Evolutionary conservation across 768 basidiomycete species (phyloP), one percentile per base, ranked within the genome.

Genomic region (Boletellus ananas): DNA sequence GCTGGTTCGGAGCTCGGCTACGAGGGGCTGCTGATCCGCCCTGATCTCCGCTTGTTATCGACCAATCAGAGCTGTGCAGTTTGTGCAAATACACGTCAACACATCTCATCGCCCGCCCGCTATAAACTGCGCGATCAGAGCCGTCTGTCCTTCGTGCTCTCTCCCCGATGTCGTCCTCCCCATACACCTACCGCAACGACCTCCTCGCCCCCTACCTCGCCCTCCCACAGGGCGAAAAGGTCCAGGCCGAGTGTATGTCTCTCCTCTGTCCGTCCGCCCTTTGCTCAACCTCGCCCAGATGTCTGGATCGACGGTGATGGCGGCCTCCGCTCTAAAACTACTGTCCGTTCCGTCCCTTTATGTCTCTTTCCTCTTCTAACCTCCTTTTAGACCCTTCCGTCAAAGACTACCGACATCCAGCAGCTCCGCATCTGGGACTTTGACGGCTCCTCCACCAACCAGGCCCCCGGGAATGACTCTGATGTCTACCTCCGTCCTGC

Each of bases 391-490:
- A 97, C 95, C 56, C 82, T 94, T 66, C 72, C 78, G 72, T 85
- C 90, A 72, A 84, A 87, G 68, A 83, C 94, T 63, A 87, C 84
- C 55, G 86, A 90, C 69, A 85, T 99, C 61, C 83, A 83, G 61
- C 83, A 92, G 63, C 88, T 98, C 59, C 93, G 95, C 63, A 83
- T 90, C 69, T 99, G 95, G 95, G 95, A 98, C 78, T 99, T 99
- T 66, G 95, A 99, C 68, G 95, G 95, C 62, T 95, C 93, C 43
- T 94, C 91, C 36, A 96, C 94, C 67, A 91, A 91, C 73, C 96
- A 99, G 71, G 96, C 96, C 17, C 93, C 94, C 14, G 95, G 95
- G 34, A 62, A 79, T 66, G 89, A 99, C 75, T 99, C 96, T 8
- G 96, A 98, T 68, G 89, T 99, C 74, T 95, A 93, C 74, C 94